Percentiles rank a stretch among this genome's conserved stretches.
These are phyloP conservation scores for Stagonosporopsis vannaccii DNA, from an alignment of 2,329 filamentous ascomycete genomes.

Conservation along the genomic window DNA sequence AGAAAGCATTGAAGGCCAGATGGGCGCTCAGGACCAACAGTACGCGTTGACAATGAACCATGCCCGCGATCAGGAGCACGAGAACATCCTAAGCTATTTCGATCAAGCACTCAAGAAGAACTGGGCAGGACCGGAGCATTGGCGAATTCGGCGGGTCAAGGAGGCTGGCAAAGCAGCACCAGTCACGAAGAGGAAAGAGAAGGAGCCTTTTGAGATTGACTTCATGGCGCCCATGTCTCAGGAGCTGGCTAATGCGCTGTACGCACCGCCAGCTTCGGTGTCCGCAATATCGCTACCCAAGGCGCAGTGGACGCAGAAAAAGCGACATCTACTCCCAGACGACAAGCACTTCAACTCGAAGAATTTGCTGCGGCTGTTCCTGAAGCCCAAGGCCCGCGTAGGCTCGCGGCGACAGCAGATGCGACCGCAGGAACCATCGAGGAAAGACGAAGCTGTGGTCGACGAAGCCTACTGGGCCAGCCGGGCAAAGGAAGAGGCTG, in stretches of 20 bases:
- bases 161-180: constrained; percentile 66
- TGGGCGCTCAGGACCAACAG: constrained; percentile 67
- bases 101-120: constrained; percentile 96
- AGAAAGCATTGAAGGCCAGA: constrained; percentile 57
- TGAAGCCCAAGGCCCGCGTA: constrained; percentile 91
- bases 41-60: constrained; percentile 83
- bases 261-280: constrained; percentile 81
- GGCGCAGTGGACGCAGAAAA: constrained; percentile 95
- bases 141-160: constrained; percentile 95
- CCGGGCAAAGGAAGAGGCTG: constrained; percentile 41
- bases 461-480: constrained; percentile 96
- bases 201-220: constrained; percentile 94
- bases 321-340: constrained; percentile 89
- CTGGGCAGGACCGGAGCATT: constrained; percentile 98
- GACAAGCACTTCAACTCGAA: constrained; percentile 98
- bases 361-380: constrained; percentile 85
- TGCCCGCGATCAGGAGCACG: constrained; percentile 74
- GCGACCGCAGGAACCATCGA: constrained; percentile 24
- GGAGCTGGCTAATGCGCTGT: constrained; percentile 75
- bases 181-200: constrained; percentile 81
- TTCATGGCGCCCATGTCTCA: constrained; percentile 79
- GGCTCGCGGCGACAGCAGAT: constrained; percentile 66
- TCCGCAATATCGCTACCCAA: constrained; percentile 85
- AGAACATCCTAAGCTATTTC: constrained; percentile 97
- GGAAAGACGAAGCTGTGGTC: constrained; percentile 66